A percentile compares a stretch with the other conserved stretches of the same genome.
Conservation (phyloP, 2,329 filamentous ascomycete genomes). For the Colletotrichum magnum region DNA sequence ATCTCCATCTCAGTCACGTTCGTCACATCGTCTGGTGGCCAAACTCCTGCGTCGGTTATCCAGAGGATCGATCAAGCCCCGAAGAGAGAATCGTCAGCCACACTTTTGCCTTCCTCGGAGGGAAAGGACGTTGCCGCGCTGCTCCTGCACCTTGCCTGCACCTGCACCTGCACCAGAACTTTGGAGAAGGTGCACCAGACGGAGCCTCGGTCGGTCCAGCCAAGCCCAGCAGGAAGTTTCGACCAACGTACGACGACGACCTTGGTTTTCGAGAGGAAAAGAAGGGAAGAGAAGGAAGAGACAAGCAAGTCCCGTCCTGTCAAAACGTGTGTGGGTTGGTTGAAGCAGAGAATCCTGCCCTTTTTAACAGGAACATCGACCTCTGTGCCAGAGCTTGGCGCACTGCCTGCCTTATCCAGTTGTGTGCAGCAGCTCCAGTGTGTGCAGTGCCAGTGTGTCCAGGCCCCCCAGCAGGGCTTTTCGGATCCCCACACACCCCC, state of each 20-base stretch:
- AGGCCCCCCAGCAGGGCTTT: background rate
- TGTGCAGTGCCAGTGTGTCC: too few species aligned
- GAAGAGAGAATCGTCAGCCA: slow-evolving; percentile 7
- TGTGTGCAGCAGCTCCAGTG: too few species aligned
- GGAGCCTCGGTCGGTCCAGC: slow-evolving; percentile 7
- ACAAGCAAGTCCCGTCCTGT: slow-evolving; percentile 25
- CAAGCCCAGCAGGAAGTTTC: background rate
- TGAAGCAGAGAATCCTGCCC: slow-evolving; percentile 37
- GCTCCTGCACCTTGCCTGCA: slow-evolving; percentile 17
- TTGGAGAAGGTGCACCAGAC: slow-evolving; percentile 23
- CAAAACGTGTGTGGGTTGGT: background rate
- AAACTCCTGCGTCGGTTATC: background rate
- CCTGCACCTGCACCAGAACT: slow-evolving; percentile 27
- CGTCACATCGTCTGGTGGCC: slow-evolving; percentile 17
- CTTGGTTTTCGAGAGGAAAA: slow-evolving; percentile 3
- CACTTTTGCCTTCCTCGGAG: background rate
- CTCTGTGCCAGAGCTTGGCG: slow-evolving; percentile 23
- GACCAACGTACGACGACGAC: background rate
- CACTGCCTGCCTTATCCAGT: slow-evolving; percentile 4
- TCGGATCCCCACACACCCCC: slow-evolving; percentile 12
- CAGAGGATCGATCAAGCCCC: background rate
- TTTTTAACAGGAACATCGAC: slow-evolving; percentile 38
- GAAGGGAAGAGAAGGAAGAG: slow-evolving; percentile 10
- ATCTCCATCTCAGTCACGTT: slow-evolving; percentile 2
- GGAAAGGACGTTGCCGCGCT: slow-evolving; percentile 11